phyloP scores from a whole-genome alignment of 179 eudicot species.

The Dionaea muscipula region DNA sequence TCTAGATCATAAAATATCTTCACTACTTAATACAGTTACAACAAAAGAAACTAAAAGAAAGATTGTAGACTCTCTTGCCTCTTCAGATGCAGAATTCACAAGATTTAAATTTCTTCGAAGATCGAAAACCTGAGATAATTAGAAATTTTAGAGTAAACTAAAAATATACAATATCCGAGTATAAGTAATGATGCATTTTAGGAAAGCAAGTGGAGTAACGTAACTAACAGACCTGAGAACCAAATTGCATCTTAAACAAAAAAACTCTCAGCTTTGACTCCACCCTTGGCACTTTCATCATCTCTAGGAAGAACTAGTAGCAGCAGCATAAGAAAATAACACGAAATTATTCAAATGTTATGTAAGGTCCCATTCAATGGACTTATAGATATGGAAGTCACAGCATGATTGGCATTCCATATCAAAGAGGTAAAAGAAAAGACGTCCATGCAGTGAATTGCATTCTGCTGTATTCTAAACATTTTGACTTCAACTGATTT shows the following conservation, averaged over 20 bases:
- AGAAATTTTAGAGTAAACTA: neutral
- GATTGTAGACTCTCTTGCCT: constrained; percentile 37
- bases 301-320: constrained; percentile 70
- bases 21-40: neutral
- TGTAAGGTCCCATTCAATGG: no score
- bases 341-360: constrained; percentile 4
- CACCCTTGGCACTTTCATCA: constrained; percentile 86
- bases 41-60: no score
- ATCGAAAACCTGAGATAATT: constrained; percentile 47
- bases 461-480: no score
- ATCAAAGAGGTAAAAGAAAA: no score
- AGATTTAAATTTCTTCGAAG: constrained; percentile 49
- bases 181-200: constrained; percentile 2
- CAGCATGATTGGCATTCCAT: no score
- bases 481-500: no score
- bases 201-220: constrained; percentile 6
- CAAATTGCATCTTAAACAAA: constrained; percentile 71
- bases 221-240: constrained; percentile 45
- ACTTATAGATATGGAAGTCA: no score
- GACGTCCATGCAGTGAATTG: no score
- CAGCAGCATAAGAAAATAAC: constrained; percentile 3
- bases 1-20: neutral
- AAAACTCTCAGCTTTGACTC: constrained; percentile 79
- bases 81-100: constrained; percentile 63
- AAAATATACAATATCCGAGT: neutral